These are phyloP conservation scores for Neurospora sp. DNA, from an alignment of 495 filamentous ascomycete genomes.

Conservation along the genomic window DNA sequence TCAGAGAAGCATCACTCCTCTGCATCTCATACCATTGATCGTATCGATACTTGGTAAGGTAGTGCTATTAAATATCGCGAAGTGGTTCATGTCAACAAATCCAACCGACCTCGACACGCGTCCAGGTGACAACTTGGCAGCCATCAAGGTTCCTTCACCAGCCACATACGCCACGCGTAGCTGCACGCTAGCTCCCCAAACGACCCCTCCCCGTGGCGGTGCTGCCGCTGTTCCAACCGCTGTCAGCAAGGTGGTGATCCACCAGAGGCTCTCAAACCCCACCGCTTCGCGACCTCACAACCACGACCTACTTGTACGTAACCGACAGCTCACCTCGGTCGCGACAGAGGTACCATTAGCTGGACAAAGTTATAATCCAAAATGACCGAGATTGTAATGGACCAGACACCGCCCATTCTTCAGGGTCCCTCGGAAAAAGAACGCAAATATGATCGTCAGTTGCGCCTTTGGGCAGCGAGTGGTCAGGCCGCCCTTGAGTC, in stretches of 20 bases:
- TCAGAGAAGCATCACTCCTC: not conserved
- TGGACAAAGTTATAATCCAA: constrained; percentile 1
- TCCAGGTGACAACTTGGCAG: not conserved
- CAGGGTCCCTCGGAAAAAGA: constrained; percentile 73
- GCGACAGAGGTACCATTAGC: not conserved
- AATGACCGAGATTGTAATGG: constrained; percentile 39
- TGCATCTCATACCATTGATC: not conserved
- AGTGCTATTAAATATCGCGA: not conserved
- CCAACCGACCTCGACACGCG: not conserved
- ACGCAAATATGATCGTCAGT: constrained; percentile 90
- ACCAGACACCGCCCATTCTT: constrained; percentile 42
- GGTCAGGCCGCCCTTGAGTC: constrained; percentile 87
- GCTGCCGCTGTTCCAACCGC: not conserved
- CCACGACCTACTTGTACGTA: not conserved
- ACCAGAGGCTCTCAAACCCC: not conserved
- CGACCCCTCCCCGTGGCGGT: not conserved
- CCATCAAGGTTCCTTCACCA: not conserved
- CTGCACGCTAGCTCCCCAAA: not conserved
- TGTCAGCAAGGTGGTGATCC: not conserved
- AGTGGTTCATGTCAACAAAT: not conserved
- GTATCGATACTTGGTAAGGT: not conserved
- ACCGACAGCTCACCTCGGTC: not conserved
- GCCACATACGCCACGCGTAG: not conserved
- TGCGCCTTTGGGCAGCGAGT: constrained; percentile 88
- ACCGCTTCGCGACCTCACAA: not conserved